A percentile compares a stretch with the other conserved stretches of the same genome.
Conservation (phyloP, 2,329 filamentous ascomycete species). For the Aspergillus calidoustus region DNA sequence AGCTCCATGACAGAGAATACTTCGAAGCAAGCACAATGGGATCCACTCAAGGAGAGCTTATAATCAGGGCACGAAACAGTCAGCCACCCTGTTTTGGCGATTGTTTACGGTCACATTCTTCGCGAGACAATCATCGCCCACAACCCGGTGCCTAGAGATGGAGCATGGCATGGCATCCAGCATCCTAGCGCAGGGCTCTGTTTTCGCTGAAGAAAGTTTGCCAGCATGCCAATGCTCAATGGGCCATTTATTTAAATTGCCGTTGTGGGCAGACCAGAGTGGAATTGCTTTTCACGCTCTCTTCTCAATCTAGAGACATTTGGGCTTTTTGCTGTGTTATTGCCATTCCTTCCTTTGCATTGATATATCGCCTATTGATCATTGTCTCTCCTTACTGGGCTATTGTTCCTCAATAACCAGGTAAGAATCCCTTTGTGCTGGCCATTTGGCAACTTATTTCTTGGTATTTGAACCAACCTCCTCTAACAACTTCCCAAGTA, state of each 20-base stretch:
- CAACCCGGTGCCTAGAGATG: background rate
- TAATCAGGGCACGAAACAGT: background rate
- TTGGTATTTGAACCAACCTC: background rate
- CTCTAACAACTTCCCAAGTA: background rate
- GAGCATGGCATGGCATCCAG: conserved; percentile 4
- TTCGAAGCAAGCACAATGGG: background rate
- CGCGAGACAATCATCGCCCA: background rate
- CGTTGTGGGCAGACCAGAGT: background rate
- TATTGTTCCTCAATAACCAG: conserved; percentile 1
- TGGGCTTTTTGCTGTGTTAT: background rate
- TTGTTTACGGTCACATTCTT: conserved; percentile 13
- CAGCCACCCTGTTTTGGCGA: background rate
- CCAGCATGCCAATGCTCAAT: conserved; percentile 7
- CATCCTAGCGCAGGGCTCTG: background rate
- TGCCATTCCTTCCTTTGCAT: background rate
- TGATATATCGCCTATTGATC: background rate
- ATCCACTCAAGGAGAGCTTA: background rate
- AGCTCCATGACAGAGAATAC: background rate
- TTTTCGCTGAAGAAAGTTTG: conserved; percentile 5
- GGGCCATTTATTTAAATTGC: conserved; percentile 9
- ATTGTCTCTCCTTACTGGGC: conserved; percentile 6
- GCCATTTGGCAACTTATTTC: background rate
- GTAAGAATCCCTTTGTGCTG: background rate
- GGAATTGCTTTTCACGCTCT: background rate
- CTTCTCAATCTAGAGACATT: background rate